Percentiles rank a stretch among this genome's conserved stretches.
These are phyloP conservation scores for Kokia cookei DNA, from an alignment of 441 rosid genomes.

Conservation along the genomic window DNA sequence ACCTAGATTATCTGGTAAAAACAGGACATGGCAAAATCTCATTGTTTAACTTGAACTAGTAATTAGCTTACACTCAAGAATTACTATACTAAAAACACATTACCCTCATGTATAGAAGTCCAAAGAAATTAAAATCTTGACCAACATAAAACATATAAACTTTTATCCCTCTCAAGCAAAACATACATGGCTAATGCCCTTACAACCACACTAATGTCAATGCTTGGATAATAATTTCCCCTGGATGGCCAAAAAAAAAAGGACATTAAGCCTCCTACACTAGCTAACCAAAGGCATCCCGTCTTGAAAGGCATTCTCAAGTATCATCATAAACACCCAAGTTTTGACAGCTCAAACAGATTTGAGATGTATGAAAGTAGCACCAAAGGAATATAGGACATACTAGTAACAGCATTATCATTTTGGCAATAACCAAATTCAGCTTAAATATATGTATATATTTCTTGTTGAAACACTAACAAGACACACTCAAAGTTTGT, in stretches of 20 bases:
- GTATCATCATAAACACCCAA: background rate
- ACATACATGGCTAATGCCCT: background rate
- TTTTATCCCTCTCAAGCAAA: background rate
- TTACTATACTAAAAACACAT: background rate
- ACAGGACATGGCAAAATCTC: background rate
- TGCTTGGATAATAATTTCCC: background rate
- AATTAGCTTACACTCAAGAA: background rate
- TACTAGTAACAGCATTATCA: background rate
- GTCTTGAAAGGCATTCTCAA: background rate
- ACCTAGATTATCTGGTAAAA: slow-evolving; percentile 44
- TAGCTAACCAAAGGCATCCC: background rate
- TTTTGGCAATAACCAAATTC: background rate
- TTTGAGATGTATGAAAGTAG: background rate
- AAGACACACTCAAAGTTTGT: background rate
- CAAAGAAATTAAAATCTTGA: background rate
- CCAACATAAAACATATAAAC: background rate
- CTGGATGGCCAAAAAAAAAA: background rate
- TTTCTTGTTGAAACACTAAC: background rate
- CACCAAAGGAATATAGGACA: background rate
- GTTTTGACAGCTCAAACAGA: background rate
- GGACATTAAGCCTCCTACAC: background rate
- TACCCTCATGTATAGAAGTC: background rate
- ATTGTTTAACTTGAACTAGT: background rate
- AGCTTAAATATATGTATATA: background rate
- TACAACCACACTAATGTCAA: background rate